Conservation (phyloP, 1,139 yeast species). For the Starmera stellimalicola region DNA sequence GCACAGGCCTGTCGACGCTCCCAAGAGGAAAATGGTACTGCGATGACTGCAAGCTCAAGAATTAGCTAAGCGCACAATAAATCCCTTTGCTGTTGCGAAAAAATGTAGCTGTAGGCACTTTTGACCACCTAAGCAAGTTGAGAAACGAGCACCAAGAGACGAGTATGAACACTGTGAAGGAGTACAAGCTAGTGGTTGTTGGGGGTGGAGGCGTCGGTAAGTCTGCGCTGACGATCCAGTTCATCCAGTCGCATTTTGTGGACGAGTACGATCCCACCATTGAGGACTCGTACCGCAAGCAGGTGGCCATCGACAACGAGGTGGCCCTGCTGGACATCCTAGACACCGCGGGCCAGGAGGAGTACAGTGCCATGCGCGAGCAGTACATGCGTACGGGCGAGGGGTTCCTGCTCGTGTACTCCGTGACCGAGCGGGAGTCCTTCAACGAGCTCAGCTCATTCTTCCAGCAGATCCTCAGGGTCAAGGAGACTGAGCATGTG, state of each 20-base stretch:
- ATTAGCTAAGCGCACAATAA: too few relatives aligned
- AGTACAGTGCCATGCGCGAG: conserved; percentile 92
- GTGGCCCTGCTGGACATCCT: conserved; percentile 77
- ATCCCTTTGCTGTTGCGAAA: too few relatives aligned
- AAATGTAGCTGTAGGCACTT: not conserved
- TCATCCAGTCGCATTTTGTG: conserved; percentile 85
- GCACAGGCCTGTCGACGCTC: conserved; percentile 82
- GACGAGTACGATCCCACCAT: conserved; percentile 97
- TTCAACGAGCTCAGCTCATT: conserved; percentile 71
- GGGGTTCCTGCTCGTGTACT: conserved; percentile 78
- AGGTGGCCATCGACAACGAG: conserved; percentile 69
- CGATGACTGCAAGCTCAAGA: conserved; percentile 86
- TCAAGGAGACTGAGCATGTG: conserved; percentile 68
- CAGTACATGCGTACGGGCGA: conserved; percentile 91
- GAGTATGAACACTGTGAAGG: conserved; percentile 36
- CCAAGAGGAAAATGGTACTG: conserved; percentile 98
- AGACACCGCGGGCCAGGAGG: conserved; percentile 98
- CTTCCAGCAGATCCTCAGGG: conserved; percentile 77
- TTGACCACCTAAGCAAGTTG: not conserved
- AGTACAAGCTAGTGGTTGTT: conserved; percentile 84
- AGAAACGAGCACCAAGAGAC: not conserved
- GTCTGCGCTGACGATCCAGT: conserved; percentile 85
- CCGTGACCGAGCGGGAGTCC: conserved; percentile 72
- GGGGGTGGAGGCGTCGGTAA: conserved; percentile 99
- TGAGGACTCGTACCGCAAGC: conserved; percentile 81